Conservation (phyloP, 2,329 filamentous ascomycete genomes). For the Xylariaceae sp. region DNA sequence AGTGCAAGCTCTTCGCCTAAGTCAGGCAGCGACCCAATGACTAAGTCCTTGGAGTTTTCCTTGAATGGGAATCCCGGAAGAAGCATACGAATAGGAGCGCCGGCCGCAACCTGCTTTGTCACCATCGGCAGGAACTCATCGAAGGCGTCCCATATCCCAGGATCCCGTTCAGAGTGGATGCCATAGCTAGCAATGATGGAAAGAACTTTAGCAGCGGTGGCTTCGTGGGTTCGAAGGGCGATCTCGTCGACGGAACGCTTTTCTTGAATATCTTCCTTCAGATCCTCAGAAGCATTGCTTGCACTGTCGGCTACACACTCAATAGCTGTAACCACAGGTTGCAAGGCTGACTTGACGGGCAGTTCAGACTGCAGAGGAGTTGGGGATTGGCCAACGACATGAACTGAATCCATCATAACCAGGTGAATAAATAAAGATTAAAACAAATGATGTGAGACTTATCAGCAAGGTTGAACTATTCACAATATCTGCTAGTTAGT, state of each 20-base stretch:
- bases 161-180: background rate
- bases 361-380: background rate
- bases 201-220: slow-evolving; percentile 2
- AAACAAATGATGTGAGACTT: too few relatives aligned
- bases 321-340: background rate
- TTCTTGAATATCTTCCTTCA: too few relatives aligned
- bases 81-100: slow-evolving; percentile 4
- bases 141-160: background rate
- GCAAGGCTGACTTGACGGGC: background rate
- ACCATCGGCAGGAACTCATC: slow-evolving; percentile 5
- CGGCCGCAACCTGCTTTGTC: background rate
- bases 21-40: slow-evolving; percentile 10
- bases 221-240: background rate
- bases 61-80: slow-evolving; percentile 18
- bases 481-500: too few relatives aligned
- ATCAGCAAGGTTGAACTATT: too few relatives aligned
- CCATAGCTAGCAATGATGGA: slow-evolving; percentile 17
- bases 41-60: slow-evolving; percentile 3
- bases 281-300: too few relatives aligned
- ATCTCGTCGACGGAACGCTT: too few relatives aligned
- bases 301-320: background rate
- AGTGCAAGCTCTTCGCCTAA: slow-evolving; percentile 16
- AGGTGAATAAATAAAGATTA: too few relatives aligned
- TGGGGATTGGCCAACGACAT: background rate
- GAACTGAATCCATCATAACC: background rate